Percentiles rank a stretch among this genome's conserved stretches.
Evolutionary conservation across 345 rosid genomes (phyloP).

Genomic region (Populus simonii): DNA sequence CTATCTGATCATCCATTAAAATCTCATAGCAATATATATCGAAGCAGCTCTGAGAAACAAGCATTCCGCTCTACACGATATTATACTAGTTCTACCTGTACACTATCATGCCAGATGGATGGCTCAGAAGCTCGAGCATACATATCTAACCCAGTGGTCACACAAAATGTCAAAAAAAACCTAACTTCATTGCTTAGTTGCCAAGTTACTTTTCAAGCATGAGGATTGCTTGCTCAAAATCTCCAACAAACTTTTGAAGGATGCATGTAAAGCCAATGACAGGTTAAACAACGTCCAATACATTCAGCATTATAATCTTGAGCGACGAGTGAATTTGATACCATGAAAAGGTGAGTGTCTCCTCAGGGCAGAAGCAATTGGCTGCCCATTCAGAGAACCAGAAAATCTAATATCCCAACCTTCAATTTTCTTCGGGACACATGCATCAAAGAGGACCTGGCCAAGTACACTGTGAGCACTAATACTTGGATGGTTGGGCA

Average conservation of each 20-base stretch:
- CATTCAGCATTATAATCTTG: slow-evolving; percentile 40
- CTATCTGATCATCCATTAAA: background rate
- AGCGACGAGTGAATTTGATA: slow-evolving; percentile 50
- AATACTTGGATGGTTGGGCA: slow-evolving; percentile 54
- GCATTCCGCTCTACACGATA: background rate
- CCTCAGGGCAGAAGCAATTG: slow-evolving; percentile 52
- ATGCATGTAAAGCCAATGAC: background rate
- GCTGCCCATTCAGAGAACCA: slow-evolving; percentile 67
- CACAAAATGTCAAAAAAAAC: slow-evolving; percentile 9
- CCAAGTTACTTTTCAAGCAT: background rate
- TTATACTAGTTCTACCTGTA: slow-evolving; percentile 14
- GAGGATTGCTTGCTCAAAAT: background rate
- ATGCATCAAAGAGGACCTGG: slow-evolving; percentile 71
- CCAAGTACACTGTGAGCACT: slow-evolving; percentile 88
- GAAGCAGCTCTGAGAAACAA: slow-evolving; percentile 2
- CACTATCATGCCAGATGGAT: slow-evolving; percentile 21
- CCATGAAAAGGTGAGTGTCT: slow-evolving; percentile 49
- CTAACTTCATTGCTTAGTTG: background rate
- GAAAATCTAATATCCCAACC: slow-evolving; percentile 94
- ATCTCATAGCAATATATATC: background rate
- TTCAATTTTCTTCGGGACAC: slow-evolving; percentile 88
- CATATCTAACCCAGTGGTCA: background rate
- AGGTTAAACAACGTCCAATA: background rate
- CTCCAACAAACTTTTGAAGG: slow-evolving; percentile 7
- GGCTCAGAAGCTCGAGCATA: slow-evolving; percentile 1